Evolutionary conservation across 179 eudicot species (phyloP), one percentile per base, ranked within the genome.

Genomic region (Kewa caespitosa): DNA sequence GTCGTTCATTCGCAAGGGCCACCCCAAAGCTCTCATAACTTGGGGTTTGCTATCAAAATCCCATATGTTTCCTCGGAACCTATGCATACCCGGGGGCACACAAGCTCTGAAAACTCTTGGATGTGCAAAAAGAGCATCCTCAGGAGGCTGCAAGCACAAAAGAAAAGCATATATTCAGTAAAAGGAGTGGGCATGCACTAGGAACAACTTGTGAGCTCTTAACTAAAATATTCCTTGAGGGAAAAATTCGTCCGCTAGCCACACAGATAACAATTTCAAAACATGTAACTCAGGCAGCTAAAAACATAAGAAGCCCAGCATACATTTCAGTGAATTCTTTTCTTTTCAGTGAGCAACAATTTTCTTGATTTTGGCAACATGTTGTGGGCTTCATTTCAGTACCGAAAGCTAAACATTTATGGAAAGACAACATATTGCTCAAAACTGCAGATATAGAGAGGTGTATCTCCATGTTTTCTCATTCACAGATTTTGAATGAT

Each of bases 51-150:
- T 74, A 70, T 93, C 97, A 69, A 87, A 96, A 89, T 96, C 99
- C 99, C 99, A 96, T 79, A 96, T 88, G 82, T 93, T 96, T 59
- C 97, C 98, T 79, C 99, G 84, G 80, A 96, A 96, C 14, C 97
- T 84, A 79, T 96, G 99, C 93, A 96, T 93, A 48, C 99, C 99
- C 25, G 99, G 99, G 74, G 99, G 98, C 10, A 96, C 99, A 78
- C 99, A 96, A 27, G 99, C 98, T 81, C 99, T 89, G 60, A 91
- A 96, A 72, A 96, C 90, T 89, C 99, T 89, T 38, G 99, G 98
- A 72, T 96, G 97, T 59, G 94, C 94, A 78, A 96, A 96, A 37
- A 96, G 92, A 75, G 99, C 98, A 83, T 93, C 99, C 81, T 96
- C 97, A 9, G 99, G 99, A 73, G 98, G 97, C 99, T 96, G 97